A percentile compares a stretch with the other conserved stretches of the same genome.
Evolutionary conservation across 139 green algal genomes (phyloP).

Genomic region (Chlorella vulgaris): DNA sequence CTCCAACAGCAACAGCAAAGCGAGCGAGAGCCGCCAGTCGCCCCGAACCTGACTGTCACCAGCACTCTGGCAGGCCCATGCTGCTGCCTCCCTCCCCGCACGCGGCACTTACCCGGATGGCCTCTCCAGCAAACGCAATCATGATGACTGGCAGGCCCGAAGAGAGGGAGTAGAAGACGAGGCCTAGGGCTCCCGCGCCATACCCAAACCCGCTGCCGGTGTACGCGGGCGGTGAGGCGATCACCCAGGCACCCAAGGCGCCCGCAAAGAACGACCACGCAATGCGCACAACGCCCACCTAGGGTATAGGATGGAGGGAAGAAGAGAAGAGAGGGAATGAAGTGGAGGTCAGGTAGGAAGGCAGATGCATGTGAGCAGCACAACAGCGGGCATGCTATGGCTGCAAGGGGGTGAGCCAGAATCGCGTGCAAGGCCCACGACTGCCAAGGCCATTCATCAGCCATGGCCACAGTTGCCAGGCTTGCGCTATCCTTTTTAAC

Average conservation of each 20-base stretch:
- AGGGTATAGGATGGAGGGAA: not conserved
- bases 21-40: too few relatives aligned
- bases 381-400: too few relatives aligned
- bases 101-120: slow-evolving; percentile 35
- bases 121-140: slow-evolving; percentile 59
- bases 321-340: not conserved
- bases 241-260: slow-evolving; percentile 78
- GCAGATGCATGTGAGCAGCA: too few relatives aligned
- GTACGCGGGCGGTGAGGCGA: slow-evolving; percentile 57
- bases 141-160: slow-evolving; percentile 76
- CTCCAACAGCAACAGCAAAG: too few relatives aligned
- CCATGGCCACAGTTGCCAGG: too few relatives aligned
- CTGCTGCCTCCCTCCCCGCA: not conserved
- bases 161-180: slow-evolving; percentile 72
- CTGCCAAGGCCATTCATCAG: too few relatives aligned
- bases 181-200: slow-evolving; percentile 68
- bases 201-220: slow-evolving; percentile 47
- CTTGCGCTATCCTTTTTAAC: too few relatives aligned
- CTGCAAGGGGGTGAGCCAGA: too few relatives aligned
- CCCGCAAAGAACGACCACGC: slow-evolving; percentile 76
- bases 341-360: not conserved
- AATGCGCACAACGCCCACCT: slow-evolving; percentile 49
- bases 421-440: too few relatives aligned
- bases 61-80: too few relatives aligned
- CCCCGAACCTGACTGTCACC: too few relatives aligned